Base-by-base conservation (phyloP, 2,329 filamentous ascomycete species). In the Fusarium sp. region DNA sequence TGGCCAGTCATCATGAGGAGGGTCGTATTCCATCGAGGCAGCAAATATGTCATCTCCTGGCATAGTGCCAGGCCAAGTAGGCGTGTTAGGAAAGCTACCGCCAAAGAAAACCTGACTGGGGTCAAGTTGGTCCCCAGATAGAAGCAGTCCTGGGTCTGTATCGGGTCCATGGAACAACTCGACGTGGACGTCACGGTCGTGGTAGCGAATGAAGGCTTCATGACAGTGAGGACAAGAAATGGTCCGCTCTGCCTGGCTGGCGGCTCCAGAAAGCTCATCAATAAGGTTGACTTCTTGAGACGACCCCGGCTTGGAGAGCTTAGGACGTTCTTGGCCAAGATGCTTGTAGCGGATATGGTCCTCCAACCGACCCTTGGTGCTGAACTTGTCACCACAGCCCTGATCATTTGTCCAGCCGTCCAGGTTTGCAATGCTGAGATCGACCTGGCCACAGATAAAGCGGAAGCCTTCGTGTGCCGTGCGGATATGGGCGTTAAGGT, bases 271-370 rank as follows among this genome's bases (percentile, higher is more conserved):
- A 9, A 84, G 65, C 40, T 79, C 77, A 26, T 81, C 78, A 22
- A 84, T 70, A 11, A 80, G 63, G 42, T 76, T 75, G 4, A 58
- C 35, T 2, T 66, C 52, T 9, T 68, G 35, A 8, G 62, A 38
- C 13, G 44, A 39, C 40, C 60, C 53, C 35, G 66, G 49, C 52
- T 65, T 65, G 48, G 64, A 71, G 36, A 73, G 55, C 54, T 70
- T 68, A 31, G 81, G 81, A 11, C 84, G 80, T 52, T 80, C 76
- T 13, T 76, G 71, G n/a, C 88, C 87, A 25, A 97, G 80, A 74
- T 98, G 94, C 22, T 91, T 85, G 43, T 90, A 92, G 19, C 91
- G 88, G 40, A 97, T 83, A 73, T 98, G 94, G 65, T 95, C 90
- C 74, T 94, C 91, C 0, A 97, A 83, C 28, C 87, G 88, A 15